Percentiles rank a stretch among this genome's conserved stretches.
These are phyloP conservation scores for Sugiyamaella paludigena DNA, from an alignment of 1,139 yeast genomes.

Conservation along the genomic window DNA sequence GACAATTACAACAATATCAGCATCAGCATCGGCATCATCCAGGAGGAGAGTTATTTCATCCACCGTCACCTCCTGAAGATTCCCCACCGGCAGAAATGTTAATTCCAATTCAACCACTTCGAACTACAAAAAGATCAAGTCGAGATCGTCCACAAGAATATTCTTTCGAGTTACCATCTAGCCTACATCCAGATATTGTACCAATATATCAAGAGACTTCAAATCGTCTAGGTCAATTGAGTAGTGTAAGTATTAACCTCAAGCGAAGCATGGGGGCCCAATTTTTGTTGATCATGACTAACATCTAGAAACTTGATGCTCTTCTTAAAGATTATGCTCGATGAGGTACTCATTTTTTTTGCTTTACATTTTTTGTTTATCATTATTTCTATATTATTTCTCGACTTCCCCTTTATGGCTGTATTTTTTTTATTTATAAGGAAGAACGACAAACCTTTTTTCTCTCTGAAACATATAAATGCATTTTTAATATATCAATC, in stretches of 20 bases:
- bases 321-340: slow-evolving; percentile 23
- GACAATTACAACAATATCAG: background rate
- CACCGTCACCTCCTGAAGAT: slow-evolving; percentile 6
- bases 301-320: slow-evolving; percentile 27
- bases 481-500: no score
- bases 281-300: background rate
- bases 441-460: no score
- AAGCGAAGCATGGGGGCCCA: background rate
- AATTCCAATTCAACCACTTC: background rate
- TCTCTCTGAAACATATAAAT: no score
- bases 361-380: background rate
- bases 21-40: background rate
- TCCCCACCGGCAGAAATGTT: background rate
- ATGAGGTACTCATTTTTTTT: slow-evolving; percentile 3
- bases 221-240: slow-evolving; percentile 30
- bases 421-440: no score
- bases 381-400: background rate
- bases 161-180: slow-evolving; percentile 2
- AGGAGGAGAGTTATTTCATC: slow-evolving; percentile 1
- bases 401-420: no score
- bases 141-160: background rate
- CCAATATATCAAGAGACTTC: slow-evolving; percentile 34
- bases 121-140: background rate
- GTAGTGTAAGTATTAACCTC: slow-evolving; percentile 16
- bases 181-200: slow-evolving; percentile 34